Base-by-base conservation (phyloP, 2,329 filamentous ascomycete genomes). In the Neocucurbitaria cava region DNA sequence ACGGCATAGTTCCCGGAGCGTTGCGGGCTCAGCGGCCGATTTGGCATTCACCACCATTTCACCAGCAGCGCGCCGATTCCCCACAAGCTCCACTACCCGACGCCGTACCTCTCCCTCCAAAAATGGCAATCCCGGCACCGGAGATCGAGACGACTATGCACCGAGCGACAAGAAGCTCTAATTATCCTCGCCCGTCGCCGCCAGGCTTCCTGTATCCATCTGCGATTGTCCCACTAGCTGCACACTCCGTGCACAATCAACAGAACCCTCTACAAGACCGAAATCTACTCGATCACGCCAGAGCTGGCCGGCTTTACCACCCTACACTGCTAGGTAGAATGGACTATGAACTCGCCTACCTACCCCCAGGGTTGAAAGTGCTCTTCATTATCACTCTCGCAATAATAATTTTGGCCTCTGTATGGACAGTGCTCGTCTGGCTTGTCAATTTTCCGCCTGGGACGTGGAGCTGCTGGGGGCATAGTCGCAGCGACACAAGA, bases 371-470 rank as follows among this genome's bases (percentile, higher is more conserved):
- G 1, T 36, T 57, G 10, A 42, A 58, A n/a, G 15, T 50, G 6
- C 15, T 65, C 0, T 42, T 50, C 2, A 15, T 50, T 5, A 30
- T 28, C 13, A 45, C 61, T 1, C 38, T 59, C 9, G 26, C 30
- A 0, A 33, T 48, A 13, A 36, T 64, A 3, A 11, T 50, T 7
- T 9, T 65, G 8, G 55, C 53, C 1, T 18, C 52, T 1, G 28
- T 46, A 5, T 60, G 58, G 58, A 46, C 48, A 3, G 20, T 58
- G 1, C 3, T 69, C 1, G 44, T 61, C 3, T 64, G 57, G 35
- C 41, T 49, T 11, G 45, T 68, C 0, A 67, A 62, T 17, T 66
- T 68, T 48, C 61, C 62, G 17, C 62, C 58, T 17, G n/a, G 38
- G 11, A 53, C 35, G 17, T 59, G 56, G 56, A 24, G 13, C 3